Conservation (phyloP, 306 rosid genomes). For the Boehmeria nivea region DNA sequence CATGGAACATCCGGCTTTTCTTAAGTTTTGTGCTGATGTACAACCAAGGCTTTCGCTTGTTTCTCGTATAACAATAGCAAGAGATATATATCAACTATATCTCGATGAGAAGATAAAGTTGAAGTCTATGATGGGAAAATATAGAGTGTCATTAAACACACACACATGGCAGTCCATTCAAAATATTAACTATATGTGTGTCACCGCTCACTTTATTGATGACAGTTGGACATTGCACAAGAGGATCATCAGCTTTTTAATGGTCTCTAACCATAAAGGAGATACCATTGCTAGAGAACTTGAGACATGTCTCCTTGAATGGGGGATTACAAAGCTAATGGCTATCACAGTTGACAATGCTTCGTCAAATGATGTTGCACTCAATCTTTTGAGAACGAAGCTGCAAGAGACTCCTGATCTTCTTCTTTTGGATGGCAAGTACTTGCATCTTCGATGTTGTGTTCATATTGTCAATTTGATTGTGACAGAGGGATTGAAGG, state of each 20-base stretch:
- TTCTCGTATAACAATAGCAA: background rate
- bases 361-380: background rate
- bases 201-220: background rate
- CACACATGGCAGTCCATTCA: background rate
- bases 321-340: background rate
- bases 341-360: background rate
- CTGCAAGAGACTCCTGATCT: no score
- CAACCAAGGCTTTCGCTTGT: no score
- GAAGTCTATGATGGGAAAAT: background rate
- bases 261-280: background rate
- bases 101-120: background rate
- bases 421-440: no score
- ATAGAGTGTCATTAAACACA: background rate
- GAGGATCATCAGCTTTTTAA: background rate
- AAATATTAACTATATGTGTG: background rate
- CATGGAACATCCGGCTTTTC: no score
- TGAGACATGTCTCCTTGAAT: background rate
- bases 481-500: no score
- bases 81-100: background rate
- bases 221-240: background rate
- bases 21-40: no score
- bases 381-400: background rate
- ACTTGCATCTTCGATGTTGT: no score
- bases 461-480: no score
- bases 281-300: background rate